Evolutionary conservation across 1,139 yeast species (phyloP).

Genomic region (Suhomyces bribrorum): DNA sequence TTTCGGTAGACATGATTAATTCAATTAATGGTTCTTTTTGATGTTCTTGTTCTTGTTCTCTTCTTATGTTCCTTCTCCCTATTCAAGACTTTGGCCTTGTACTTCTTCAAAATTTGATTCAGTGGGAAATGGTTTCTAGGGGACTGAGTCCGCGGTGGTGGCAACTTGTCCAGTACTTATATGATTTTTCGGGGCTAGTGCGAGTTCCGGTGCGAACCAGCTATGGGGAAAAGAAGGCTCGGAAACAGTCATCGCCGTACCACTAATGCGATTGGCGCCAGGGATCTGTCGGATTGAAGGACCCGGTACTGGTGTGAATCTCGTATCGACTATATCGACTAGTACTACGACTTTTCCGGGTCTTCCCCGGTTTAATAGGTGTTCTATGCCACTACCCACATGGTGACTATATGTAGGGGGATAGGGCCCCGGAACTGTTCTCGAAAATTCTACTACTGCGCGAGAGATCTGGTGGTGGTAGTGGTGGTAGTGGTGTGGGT

Average conservation of each 20-base stretch:
- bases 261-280: neutral
- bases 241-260: neutral
- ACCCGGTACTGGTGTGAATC: no score
- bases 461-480: no score
- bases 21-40: conserved; percentile 7
- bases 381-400: no score
- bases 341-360: no score
- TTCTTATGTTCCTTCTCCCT: conserved; percentile 10
- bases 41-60: conserved; percentile 8
- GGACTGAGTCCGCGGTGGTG: conserved; percentile 1
- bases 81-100: conserved; percentile 9
- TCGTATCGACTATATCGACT: no score
- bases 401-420: no score
- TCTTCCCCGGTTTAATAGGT: no score
- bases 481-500: no score
- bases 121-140: conserved; percentile 4
- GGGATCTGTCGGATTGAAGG: neutral
- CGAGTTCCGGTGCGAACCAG: neutral
- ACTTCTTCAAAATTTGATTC: conserved; percentile 10
- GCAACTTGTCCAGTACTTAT: conserved; percentile 11
- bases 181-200: conserved; percentile 9
- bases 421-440: neutral
- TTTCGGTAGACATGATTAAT: conserved; percentile 10
- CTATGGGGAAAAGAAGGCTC: neutral
- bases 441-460: conserved; percentile 4